These are phyloP conservation scores for Tephrocybe rancida DNA, from an alignment of 768 basidiomycete species.

Conservation along the genomic window DNA sequence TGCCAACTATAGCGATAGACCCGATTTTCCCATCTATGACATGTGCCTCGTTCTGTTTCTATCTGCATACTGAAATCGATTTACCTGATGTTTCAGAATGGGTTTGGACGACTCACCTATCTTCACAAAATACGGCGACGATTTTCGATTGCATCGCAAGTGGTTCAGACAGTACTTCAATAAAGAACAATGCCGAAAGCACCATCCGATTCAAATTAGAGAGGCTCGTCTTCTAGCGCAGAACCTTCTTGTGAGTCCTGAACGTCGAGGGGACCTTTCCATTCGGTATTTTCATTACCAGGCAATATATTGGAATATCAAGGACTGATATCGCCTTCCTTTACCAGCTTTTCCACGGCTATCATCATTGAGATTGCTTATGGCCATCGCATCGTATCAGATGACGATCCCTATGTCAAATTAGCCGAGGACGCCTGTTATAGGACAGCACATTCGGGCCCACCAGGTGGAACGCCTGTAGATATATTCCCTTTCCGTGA, in stretches of 20 bases:
- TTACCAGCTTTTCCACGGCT: slow-evolving; percentile 23
- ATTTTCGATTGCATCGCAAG: slow-evolving; percentile 20
- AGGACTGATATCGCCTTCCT: no score
- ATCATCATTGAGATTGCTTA: slow-evolving; percentile 20
- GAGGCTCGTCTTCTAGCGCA: slow-evolving; percentile 23
- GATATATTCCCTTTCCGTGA: slow-evolving; percentile 23
- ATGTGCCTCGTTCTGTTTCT: slow-evolving; percentile 9
- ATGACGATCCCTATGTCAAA: slow-evolving; percentile 21
- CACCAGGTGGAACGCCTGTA: slow-evolving; percentile 16
- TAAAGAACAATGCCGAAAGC: slow-evolving; percentile 19
- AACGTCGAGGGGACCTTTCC: neutral
- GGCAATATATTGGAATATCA: no score
- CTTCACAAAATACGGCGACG: slow-evolving; percentile 20
- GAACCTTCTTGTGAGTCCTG: slow-evolving; percentile 20
- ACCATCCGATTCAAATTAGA: slow-evolving; percentile 15
- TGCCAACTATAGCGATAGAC: slow-evolving; percentile 26
- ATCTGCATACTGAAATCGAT: neutral
- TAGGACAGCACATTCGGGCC: slow-evolving; percentile 11
- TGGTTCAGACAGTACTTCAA: slow-evolving; percentile 19
- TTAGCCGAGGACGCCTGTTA: slow-evolving; percentile 16
- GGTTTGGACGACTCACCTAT: slow-evolving; percentile 9
- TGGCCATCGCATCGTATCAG: slow-evolving; percentile 22
- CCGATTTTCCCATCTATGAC: slow-evolving; percentile 14
- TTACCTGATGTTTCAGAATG: slow-evolving; percentile 12
- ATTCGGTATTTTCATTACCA: neutral